Base-by-base conservation (phyloP, 2,329 filamentous ascomycete species). In the Cercospora sojina region DNA sequence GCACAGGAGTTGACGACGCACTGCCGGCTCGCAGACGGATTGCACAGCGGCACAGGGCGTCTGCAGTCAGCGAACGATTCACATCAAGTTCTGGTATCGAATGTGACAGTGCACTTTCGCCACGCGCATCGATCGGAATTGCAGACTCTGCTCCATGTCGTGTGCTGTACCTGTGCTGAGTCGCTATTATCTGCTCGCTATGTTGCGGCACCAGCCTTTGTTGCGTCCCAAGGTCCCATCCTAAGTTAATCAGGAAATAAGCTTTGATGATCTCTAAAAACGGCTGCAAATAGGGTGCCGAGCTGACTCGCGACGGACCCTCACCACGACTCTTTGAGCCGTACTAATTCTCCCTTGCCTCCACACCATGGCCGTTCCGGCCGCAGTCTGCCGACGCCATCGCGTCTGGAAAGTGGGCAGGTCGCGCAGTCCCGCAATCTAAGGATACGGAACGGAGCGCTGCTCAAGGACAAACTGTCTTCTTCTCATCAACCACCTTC, bases 271-370 rank as follows among this genome's bases (percentile, higher is more conserved):
- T 49, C 23, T 23, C 38, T 61, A 31, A 32, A 51, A 29, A 47
- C 32, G 41, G 35, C 23, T 18, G 35, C 32, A 60, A 60, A 60
- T 43, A 60, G 32, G 58, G 58, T 60, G 35, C 59, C 59, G 59
- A 35, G 23, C 35, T 62, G 60, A 62, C 49, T 62, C 60, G 60
- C 2, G 13, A 38, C 25, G 47, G 25, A 56, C 20, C 38, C 43
- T 51, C 23, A 51, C 59, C 59, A 32, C 59, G 38, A 61, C 59
- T 49, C 38, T 51, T 51, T 27, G 38, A n/a, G 18, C 27, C 20
- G 38, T 62, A 62, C 43, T 62, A 62, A 55, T 38, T 38, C 47
- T 38, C 59, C 59, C 59, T 62, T 55, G 59, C 59, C 16, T 62
- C 59, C 59, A 55, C 59, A 55, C 32, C 25, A 49, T 51, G 41